A percentile compares a stretch with the other conserved stretches of the same genome.
phyloP scores from a whole-genome alignment of 2,329 filamentous ascomycete species.

The Calonectria crousiana region DNA sequence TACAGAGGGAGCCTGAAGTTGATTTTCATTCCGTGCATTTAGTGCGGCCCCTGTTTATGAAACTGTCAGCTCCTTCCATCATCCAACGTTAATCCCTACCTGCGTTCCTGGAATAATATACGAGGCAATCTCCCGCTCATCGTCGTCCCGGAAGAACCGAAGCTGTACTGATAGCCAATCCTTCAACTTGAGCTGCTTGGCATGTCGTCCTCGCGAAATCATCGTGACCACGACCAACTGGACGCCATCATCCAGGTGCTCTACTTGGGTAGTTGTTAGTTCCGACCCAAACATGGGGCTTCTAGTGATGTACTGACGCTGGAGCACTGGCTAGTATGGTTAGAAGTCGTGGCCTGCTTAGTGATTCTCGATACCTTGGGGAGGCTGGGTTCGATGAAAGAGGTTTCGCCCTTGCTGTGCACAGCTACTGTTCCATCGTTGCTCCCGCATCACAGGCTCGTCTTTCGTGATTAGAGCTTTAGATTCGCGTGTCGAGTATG shows the following conservation, averaged over 20 bases:
- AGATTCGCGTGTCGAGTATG: neutral
- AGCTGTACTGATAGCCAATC: neutral
- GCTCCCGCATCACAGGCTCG: neutral
- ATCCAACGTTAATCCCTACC: too few relatives aligned
- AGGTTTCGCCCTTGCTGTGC: neutral
- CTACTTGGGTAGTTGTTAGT: neutral
- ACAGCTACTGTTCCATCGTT: neutral
- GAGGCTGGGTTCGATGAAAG: neutral
- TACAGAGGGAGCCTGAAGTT: too few relatives aligned
- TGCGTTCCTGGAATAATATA: too few relatives aligned
- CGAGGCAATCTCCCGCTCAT: neutral
- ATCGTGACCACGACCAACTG: neutral
- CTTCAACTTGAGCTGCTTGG: neutral
- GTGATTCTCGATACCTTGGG: neutral
- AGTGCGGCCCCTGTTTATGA: neutral
- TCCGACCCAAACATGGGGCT: too few relatives aligned
- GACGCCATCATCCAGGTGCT: neutral
- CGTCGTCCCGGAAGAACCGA: neutral
- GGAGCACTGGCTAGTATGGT: neutral
- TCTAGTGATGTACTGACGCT: neutral
- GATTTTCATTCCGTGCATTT: too few relatives aligned
- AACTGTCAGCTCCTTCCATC: neutral
- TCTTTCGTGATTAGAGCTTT: neutral
- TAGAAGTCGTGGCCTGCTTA: neutral
- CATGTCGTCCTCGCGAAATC: neutral